A percentile compares a stretch with the other conserved stretches of the same genome.
These are phyloP conservation scores for Penicillium turbatum DNA, from an alignment of 495 filamentous ascomycete species.

Conservation along the genomic window DNA sequence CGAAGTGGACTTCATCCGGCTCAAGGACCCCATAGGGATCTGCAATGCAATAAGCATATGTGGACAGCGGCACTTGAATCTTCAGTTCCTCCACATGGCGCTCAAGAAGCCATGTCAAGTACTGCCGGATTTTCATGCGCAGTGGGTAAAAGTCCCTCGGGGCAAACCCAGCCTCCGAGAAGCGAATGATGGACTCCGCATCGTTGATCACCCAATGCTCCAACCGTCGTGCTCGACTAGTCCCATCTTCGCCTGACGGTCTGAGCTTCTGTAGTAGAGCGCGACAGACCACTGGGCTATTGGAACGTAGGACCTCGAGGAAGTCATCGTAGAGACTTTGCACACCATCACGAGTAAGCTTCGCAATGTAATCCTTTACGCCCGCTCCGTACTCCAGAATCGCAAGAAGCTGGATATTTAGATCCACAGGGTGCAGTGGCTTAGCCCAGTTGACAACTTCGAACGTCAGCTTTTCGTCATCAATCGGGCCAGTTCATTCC, in stretches of 20 bases:
- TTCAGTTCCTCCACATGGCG: conserved; percentile 58
- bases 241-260: conserved; percentile 23
- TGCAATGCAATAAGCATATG: conserved; percentile 74
- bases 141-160: conserved; percentile 57
- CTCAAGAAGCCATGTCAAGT: conserved; percentile 53
- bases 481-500: conserved; percentile 36
- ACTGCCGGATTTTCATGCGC: conserved; percentile 49
- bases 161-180: conserved; percentile 57
- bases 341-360: conserved; percentile 57
- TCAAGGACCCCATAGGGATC: conserved; percentile 70
- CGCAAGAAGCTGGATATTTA: conserved; percentile 75
- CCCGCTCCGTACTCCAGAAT: conserved; percentile 65
- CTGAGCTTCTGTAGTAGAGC: conserved; percentile 37
- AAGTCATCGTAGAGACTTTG: conserved; percentile 47
- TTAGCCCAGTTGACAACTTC: conserved; percentile 65
- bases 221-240: conserved; percentile 23
- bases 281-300: conserved; percentile 36
- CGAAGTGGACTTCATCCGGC: conserved; percentile 73
- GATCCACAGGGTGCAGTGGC: conserved; percentile 55
- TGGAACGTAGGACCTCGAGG: conserved; percentile 48
- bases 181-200: conserved; percentile 35
- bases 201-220: conserved; percentile 36
- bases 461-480: conserved; percentile 59
- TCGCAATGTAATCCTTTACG: conserved; percentile 53
- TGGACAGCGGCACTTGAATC: conserved; percentile 68